Evolutionary conservation across 2,329 filamentous ascomycete species (phyloP), one percentile per base, ranked within the genome.

Genomic region (Emmonsiellopsis sp.): DNA sequence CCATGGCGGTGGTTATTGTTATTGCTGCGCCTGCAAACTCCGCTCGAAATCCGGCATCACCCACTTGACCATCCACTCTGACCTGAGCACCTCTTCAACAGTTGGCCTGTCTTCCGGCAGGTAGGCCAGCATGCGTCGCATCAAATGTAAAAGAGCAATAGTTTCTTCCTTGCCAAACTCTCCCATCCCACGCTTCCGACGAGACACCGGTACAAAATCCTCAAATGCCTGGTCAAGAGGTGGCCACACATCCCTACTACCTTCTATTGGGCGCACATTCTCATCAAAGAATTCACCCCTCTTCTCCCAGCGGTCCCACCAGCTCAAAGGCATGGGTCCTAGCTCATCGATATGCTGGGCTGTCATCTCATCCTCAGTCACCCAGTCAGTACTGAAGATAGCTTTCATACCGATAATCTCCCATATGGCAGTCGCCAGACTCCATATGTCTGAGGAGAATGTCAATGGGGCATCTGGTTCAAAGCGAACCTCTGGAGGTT

Each of bases 341-440:
- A 62, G 53, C 1, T 53, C 55, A 54, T 63, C 57, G 39, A 56
- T 55, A 6, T 55, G 56, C 51, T 59, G 54, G 31, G 44, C 32
- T 3, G 31, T 49, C 3, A 58, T 34, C 13, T 53, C 51, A 53
- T 58, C 55, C 5, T 11, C 40, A 9, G 43, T 53, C 8, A 42
- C 51, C 2, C 32, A 58, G 2, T 57, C 55, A 45, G 6, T 54
- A 10, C 55, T 54, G 31, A 57, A 57, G 27, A 63, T 54, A 0
- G 60, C 51, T 39, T 63, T 62, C 58, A 62, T 64, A 2, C 61
- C 59, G n/a, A 64, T n/a, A 39, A 67, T 62, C 55, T 65, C 61
- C 61, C 61, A 67, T 6, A 65, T 63, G 2, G 61, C 52, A 1
- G 44, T 54, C 6, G 57, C 62, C 21, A 65, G 40, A 37, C 60